Evolutionary conservation across 129 eudicot species (phyloP).

Genomic region (Helianthus tuberosus): DNA sequence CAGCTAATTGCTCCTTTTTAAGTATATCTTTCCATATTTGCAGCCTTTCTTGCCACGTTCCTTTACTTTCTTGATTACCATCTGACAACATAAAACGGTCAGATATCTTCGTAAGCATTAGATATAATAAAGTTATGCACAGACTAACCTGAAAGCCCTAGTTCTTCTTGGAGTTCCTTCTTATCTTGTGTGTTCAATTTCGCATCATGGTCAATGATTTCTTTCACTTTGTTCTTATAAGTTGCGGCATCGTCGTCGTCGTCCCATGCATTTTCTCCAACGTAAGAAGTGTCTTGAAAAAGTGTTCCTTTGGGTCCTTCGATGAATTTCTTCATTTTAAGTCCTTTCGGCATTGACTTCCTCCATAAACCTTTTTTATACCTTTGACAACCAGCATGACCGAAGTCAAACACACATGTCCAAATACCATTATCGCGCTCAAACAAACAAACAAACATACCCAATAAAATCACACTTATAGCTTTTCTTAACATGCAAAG

Average conservation of each 20-base stretch:
- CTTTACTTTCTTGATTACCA: slow-evolving; percentile 42
- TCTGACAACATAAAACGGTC: slow-evolving; percentile 24
- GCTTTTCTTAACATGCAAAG: no score
- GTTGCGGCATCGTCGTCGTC: slow-evolving; percentile 48
- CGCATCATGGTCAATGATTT: slow-evolving; percentile 45
- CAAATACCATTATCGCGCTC: neutral
- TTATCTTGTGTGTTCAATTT: slow-evolving; percentile 47
- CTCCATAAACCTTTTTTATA: slow-evolving; percentile 87
- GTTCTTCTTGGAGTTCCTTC: slow-evolving; percentile 47
- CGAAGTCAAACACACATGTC: neutral
- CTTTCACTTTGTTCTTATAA: slow-evolving; percentile 43
- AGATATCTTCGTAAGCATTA: slow-evolving; percentile 8
- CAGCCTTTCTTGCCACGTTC: slow-evolving; percentile 94
- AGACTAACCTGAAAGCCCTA: slow-evolving; percentile 67
- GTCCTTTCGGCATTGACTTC: slow-evolving; percentile 87
- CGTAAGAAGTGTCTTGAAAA: slow-evolving; percentile 67
- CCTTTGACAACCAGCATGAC: slow-evolving; percentile 41
- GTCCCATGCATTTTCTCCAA: slow-evolving; percentile 95
- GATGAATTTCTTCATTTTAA: slow-evolving; percentile 75
- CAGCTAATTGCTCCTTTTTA: slow-evolving; percentile 74
- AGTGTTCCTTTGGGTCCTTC: slow-evolving; percentile 85
- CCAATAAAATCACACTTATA: no score
- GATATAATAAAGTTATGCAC: neutral
- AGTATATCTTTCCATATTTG: slow-evolving; percentile 71
- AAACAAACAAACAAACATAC: neutral